These are phyloP conservation scores for Phytophthora litchii DNA, from an alignment of 352 stramenopile species.

Conservation along the genomic window DNA sequence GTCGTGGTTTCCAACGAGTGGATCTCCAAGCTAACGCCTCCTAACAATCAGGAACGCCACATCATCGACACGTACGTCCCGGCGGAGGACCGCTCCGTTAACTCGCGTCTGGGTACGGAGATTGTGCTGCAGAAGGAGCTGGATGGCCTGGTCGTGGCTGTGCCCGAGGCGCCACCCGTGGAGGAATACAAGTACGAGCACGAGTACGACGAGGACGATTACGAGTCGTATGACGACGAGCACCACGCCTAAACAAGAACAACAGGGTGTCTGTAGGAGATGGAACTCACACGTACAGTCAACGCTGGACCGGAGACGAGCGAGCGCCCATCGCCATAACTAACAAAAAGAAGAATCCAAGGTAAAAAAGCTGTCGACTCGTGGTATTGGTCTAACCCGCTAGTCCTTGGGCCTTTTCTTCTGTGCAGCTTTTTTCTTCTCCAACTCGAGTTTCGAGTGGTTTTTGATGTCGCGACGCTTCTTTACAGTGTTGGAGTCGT, in stretches of 20 bases:
- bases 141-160: slow-evolving; percentile 87
- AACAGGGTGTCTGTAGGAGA: neutral
- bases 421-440: slow-evolving; percentile 61
- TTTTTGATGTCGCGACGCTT: slow-evolving; percentile 73
- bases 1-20: slow-evolving; percentile 90
- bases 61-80: slow-evolving; percentile 83
- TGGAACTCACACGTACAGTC: neutral
- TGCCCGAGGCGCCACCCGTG: slow-evolving; percentile 83
- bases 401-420: slow-evolving; percentile 56
- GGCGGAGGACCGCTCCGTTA: slow-evolving; percentile 76
- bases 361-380: slow-evolving; percentile 18
- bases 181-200: slow-evolving; percentile 88
- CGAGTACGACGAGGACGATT: slow-evolving; percentile 86
- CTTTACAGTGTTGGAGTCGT: slow-evolving; percentile 40
- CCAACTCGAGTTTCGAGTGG: slow-evolving; percentile 57
- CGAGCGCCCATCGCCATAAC: slow-evolving; percentile 18
- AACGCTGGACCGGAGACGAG: slow-evolving; percentile 1
- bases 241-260: slow-evolving; percentile 41
- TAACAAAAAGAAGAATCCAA: slow-evolving; percentile 33
- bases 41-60: slow-evolving; percentile 78
- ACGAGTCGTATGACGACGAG: slow-evolving; percentile 76
- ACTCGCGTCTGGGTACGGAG: slow-evolving; percentile 87
- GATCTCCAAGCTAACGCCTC: slow-evolving; percentile 73
- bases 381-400: slow-evolving; percentile 7
- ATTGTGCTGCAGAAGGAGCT: slow-evolving; percentile 88